Base-by-base conservation (phyloP, 2,329 filamentous ascomycete species). In the Alternaria alternata region DNA sequence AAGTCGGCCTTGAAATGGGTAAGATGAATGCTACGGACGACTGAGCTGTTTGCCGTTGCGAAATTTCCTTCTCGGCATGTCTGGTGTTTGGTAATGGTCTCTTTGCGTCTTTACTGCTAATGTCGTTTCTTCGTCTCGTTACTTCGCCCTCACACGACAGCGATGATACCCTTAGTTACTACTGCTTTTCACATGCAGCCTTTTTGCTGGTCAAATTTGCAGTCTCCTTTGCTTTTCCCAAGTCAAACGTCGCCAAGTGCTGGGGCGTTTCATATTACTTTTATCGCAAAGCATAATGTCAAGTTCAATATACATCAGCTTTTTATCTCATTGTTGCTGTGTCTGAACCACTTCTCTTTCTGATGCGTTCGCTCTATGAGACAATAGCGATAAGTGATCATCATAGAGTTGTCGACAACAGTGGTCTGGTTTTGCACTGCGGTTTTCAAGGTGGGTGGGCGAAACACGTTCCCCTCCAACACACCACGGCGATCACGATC, bases 1-100 rank as follows among this genome's bases (percentile, higher is more conserved):
- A 74, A 28, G 64, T 66, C 1, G 72, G 69, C 2, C 12, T 75
- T 8, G 75, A 78, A 54, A 70, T 74, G 69, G 67, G 61, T 8
- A 75, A 73, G 57, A 66, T 71, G 57, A 68, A 72, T 28, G 66
- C 69, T 43, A 53, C 49, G 3, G 57, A 51, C 3, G 53, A 57
- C 2, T 57, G 34, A 51, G 1, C 16, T 11, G 1, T 16, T 6
- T 30, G 28, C 5, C 4, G 7, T 14, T 14, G 8, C 8, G 1
- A 6, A 22, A 8, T 7, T 1, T 20, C 7, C 3, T 16, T 39
- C 12, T 41, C 34, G 32, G n/a, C n/a, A 41, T 30, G 22, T 11
- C 9, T 41, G 34, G 48, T 26, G 34, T 30, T 30, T 8, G 42
- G 24, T 7, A 3, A 24, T 7, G 14, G 11, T 12, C 0, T 8